Evolutionary conservation across 352 stramenopile genomes (phyloP).

Genomic region (Globisporangium heterothallicum): DNA sequence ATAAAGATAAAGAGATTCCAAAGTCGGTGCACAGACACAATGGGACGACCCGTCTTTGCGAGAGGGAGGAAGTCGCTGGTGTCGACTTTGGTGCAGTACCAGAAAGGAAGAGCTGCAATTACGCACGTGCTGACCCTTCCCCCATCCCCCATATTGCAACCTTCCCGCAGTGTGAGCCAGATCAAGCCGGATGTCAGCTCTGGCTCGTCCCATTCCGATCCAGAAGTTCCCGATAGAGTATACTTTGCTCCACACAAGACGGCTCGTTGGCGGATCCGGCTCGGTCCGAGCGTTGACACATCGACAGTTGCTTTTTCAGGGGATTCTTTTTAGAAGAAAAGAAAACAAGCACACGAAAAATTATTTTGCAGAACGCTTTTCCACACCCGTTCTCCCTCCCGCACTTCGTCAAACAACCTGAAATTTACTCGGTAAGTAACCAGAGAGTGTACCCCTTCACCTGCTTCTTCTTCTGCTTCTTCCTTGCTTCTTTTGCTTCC

Average conservation of each 20-base stretch:
- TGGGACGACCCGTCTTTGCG: background rate
- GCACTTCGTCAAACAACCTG: no score
- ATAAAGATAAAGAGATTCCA: background rate
- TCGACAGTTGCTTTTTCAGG: no score
- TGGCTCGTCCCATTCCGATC: background rate
- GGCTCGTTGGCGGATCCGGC: background rate
- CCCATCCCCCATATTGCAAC: constrained; percentile 6
- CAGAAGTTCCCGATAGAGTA: constrained; percentile 4
- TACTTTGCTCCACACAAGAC: background rate
- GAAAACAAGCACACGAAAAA: background rate
- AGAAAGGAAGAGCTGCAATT: background rate
- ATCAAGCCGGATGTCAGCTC: no score
- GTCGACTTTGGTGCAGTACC: background rate
- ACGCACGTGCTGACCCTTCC: background rate
- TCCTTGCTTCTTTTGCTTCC: background rate
- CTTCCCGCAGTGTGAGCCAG: background rate
- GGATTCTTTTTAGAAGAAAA: constrained; percentile 7
- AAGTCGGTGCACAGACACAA: background rate
- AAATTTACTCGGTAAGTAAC: background rate
- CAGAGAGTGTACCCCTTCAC: constrained; percentile 2
- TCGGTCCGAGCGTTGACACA: background rate
- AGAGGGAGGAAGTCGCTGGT: background rate
- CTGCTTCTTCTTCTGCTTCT: constrained; percentile 1
- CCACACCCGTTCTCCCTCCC: background rate
- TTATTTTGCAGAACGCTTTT: background rate